Evolutionary conservation across 352 stramenopile species (phyloP).

Genomic region (Phytophthora citrophthora): DNA sequence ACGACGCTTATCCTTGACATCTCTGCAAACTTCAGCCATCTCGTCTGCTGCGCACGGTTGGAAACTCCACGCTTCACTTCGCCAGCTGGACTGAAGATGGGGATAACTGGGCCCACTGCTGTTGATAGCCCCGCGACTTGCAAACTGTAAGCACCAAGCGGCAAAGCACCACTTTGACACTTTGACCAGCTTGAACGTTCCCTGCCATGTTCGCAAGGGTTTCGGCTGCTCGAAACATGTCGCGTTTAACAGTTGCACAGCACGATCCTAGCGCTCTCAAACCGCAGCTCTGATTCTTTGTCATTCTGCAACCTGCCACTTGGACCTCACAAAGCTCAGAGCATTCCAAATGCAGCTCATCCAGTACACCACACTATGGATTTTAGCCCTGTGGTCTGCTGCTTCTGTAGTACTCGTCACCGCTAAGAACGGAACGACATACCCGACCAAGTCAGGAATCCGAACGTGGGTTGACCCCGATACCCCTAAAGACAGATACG

Average conservation of each 20-base stretch:
- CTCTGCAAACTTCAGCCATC: neutral
- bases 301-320: slow-evolving; percentile 26
- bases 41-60: slow-evolving; percentile 5
- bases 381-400: slow-evolving; percentile 14
- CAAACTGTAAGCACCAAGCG: slow-evolving; percentile 2
- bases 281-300: neutral
- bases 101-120: slow-evolving; percentile 4
- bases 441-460: slow-evolving; percentile 56
- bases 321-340: slow-evolving; percentile 3
- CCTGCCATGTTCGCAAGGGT: slow-evolving; percentile 3
- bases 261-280: neutral
- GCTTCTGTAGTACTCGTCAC: slow-evolving; percentile 4
- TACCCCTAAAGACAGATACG: slow-evolving; percentile 45
- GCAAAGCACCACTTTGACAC: neutral
- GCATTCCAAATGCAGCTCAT: slow-evolving; percentile 13
- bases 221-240: slow-evolving; percentile 21
- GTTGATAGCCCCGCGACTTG: slow-evolving; percentile 16
- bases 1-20: no score
- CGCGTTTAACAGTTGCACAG: slow-evolving; percentile 18
- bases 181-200: slow-evolving; percentile 14
- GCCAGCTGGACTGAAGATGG: slow-evolving; percentile 7
- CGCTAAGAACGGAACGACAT: slow-evolving; percentile 30
- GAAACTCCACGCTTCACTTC: slow-evolving; percentile 4
- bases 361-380: slow-evolving; percentile 10
- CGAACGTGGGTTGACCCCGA: slow-evolving; percentile 58